phyloP scores from a whole-genome alignment of 2,329 filamentous ascomycete genomes.

The Claviceps citrina region DNA sequence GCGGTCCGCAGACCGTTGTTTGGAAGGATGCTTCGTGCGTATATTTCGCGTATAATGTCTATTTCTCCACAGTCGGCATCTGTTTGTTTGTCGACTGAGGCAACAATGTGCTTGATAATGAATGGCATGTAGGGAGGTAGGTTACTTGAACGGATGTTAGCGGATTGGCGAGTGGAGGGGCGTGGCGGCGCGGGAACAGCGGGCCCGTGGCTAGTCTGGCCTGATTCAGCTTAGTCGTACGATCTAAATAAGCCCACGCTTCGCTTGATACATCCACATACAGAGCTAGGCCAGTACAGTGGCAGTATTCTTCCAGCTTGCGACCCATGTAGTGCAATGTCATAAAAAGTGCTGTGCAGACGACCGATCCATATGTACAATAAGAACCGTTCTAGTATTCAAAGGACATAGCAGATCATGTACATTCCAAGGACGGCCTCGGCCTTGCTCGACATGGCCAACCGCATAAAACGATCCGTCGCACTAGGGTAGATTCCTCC shows the following conservation, averaged over 20 bases:
- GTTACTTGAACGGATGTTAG: background rate
- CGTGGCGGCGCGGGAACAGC: too few relatives aligned
- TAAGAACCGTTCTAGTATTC: background rate
- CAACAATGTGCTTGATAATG: background rate
- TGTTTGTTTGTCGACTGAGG: background rate
- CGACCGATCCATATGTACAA: background rate
- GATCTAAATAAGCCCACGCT: too few relatives aligned
- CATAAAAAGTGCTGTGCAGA: background rate
- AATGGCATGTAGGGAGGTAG: too few relatives aligned
- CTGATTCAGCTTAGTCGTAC: too few relatives aligned
- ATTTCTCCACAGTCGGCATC: too few relatives aligned
- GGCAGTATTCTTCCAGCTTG: too few relatives aligned
- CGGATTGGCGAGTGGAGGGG: background rate
- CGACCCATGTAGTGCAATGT: background rate
- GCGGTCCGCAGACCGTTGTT: too few relatives aligned
- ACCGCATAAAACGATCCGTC: background rate
- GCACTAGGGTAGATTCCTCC: background rate
- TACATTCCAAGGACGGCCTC: background rate
- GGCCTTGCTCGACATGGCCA: background rate
- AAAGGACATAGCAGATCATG: constrained; percentile 1
- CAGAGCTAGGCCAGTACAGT: too few relatives aligned
- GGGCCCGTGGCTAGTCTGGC: too few relatives aligned
- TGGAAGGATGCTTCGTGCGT: background rate
- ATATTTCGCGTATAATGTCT: too few relatives aligned
- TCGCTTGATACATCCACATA: too few relatives aligned